Evolutionary conservation across 202 grass and related monocot species (phyloP), one percentile per base, ranked within the genome.

Genomic region (Cymbopogon flexuosus): DNA sequence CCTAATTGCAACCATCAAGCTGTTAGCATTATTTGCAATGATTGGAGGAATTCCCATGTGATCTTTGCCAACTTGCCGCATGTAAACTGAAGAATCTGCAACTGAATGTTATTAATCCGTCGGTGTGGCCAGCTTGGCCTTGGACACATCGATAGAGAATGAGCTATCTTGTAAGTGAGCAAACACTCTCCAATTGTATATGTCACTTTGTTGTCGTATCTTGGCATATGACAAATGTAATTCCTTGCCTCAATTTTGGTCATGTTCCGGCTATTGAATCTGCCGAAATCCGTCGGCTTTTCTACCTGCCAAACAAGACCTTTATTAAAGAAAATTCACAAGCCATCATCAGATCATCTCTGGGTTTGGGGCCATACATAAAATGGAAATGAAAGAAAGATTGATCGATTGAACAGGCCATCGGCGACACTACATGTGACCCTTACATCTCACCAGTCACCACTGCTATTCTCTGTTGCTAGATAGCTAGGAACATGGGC

Each of bases 1-100:
- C 56, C 43, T 70, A 76, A 75, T 80, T 63, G 7, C 16, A 84
- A 70, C 29, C 76, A 80, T 43, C 75, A 80, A 49, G 39, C n/a
- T 45, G 54, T 36, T 36, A 64, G 35, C 71, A 81, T 85, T 77
- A 66, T 89, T 81, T 76, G 77, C 77, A 71, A 88, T 88, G 87
- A 88, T 88, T 63, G 72, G 15, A 23, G 36, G 56, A 72, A 71
- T 71, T 76, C 31, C 39, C 83, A 83, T 85, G 81, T 88, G 87
- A 47, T 72, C n/a, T 37, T 89, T 8, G 64, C 58, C 87, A 84
- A 75, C 42, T 76, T 84, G 86, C 24, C 13, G 34, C 62, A 16
- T 75, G 62, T n/a, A 80, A 70, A 49, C 46, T 16, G 46, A 1
- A 49, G 46, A 49, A 49, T 18, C 14, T 16, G 14, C 46, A 49